Evolutionary conservation across 2,329 filamentous ascomycete species (phyloP), one percentile per base, ranked within the genome.

Genomic region (Akanthomyces muscarius): DNA sequence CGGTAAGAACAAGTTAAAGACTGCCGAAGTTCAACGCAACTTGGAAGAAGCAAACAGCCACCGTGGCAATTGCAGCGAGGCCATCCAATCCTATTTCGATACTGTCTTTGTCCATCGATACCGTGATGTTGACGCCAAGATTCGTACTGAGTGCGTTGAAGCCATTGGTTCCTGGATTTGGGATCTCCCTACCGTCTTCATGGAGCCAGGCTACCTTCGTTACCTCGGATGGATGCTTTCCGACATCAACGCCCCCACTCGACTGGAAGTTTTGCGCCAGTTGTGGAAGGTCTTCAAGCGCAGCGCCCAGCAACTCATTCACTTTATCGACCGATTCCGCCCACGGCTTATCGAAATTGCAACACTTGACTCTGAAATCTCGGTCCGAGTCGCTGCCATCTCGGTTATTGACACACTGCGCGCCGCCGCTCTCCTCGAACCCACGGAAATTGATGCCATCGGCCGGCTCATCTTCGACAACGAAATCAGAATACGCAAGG

Each of bases 201-300:
- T 97, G 74, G 91, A 97, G 67, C 92, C 92, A 1, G 84, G 89
- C 68, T 97, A 97, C 76, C 80, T 99, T 57, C 88, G 95, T 65
- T 99, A 99, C 71, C 81, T 99, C 6, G 95, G 95, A 59, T 99
- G 95, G 95, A 88, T 97, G 71, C 82, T 99, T 36, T 97, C 93
- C 5, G 95, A 99, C 72, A 83, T 87, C 4, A 83, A 88, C 65
- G 81, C 88, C 1, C 78, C 86, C 10, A 93, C 91, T 25, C 86
- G 95, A 61, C 83, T 89, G n/a, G 92, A 97, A 73, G 92, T 96
- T 2, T 77, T 99, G 48, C 91, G 88, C 70, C 92, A 98, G 74
- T 81, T 99, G 16, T 82, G 86, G 25, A 87, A 85, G 63, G 83
- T 99, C 5, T 94, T 96, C 76, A 89, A 87, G 70, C 87, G 91